Evolutionary conservation across 2,329 filamentous ascomycete species (phyloP).

Genomic region (Colletotrichum abscissum): DNA sequence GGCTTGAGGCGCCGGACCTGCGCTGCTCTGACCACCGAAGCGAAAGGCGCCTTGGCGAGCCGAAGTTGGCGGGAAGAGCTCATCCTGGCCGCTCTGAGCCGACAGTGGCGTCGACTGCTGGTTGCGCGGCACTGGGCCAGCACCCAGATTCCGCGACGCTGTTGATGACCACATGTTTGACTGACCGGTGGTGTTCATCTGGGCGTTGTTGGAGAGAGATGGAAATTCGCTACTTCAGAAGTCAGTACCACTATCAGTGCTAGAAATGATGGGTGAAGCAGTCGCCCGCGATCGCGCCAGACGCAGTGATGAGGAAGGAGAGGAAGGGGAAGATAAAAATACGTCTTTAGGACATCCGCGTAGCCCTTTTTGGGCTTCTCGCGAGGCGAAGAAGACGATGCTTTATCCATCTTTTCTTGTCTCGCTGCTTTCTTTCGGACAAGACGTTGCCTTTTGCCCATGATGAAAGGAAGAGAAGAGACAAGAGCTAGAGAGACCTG

Average conservation of each 20-base stretch:
- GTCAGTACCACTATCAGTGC: constrained; percentile 39
- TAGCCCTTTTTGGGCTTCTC: constrained; percentile 40
- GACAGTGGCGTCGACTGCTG: constrained; percentile 62
- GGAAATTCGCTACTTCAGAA: constrained; percentile 68
- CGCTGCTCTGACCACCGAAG: constrained; percentile 58
- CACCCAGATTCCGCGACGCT: constrained; percentile 58
- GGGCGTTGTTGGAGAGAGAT: constrained; percentile 71
- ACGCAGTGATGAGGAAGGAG: neutral
- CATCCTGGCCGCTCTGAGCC: constrained; percentile 63
- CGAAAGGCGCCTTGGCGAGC: constrained; percentile 63
- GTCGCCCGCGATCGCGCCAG: neutral
- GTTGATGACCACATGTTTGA: constrained; percentile 66
- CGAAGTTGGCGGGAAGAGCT: constrained; percentile 55
- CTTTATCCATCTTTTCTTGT: constrained; percentile 17
- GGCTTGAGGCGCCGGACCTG: constrained; percentile 55
- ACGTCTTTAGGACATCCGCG: constrained; percentile 47
- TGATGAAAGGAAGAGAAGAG: neutral
- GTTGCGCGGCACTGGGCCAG: constrained; percentile 61
- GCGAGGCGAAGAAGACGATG: neutral
- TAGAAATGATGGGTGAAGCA: neutral
- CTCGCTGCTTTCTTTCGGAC: constrained; percentile 16
- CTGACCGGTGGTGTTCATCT: constrained; percentile 60
- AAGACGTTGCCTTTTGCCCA: constrained; percentile 28
- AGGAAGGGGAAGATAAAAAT: constrained; percentile 21
- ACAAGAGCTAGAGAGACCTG: neutral